Evolutionary conservation across 2,329 filamentous ascomycete genomes (phyloP), one percentile per base, ranked within the genome.

Genomic region (Claviceps sorghi): DNA sequence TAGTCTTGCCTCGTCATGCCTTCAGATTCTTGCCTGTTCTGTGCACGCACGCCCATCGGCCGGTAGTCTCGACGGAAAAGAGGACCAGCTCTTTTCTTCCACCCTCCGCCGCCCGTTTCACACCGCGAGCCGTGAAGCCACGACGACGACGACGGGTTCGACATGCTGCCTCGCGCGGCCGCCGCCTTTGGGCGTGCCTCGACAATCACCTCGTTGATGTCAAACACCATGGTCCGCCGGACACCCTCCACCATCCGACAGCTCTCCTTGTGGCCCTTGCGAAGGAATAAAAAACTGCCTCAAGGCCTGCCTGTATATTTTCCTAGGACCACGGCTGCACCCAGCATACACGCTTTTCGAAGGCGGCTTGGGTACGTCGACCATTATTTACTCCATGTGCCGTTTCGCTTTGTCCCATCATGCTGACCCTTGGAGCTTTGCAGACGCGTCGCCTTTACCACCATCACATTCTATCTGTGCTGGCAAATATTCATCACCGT

Each of bases 401-500:
- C 46, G n/a, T 21, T 26, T 22, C n/a, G 29, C 21, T 2, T 43
- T 19, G 30, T 8, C 30, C 19, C 42, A 8, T 34, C 49, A 30
- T 44, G 38, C 15, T 49, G 38, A 40, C 22, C 22, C 19, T 38
- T 21, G 26, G 30, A 22, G 13, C 2, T 17, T 13, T 29, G 21
- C 48, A 67, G 65, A 15, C 61, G 62, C 19, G 59, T 58, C 21
- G 49, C 64, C 22, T 62, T 69, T 34, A 63, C 67, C 6, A 61
- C 61, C 5, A 52, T 67, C 13, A 57, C 67, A 11, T 56, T 64
- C 41, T 65, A 70, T 44, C 55, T 66, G 2, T 71, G 69, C 56
- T 75, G 65, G 58, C 61, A 69, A 38, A 59, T 74, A 36, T 78
- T 76, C 60, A 63, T 63, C 29, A 65, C 62, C 10, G 59, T 72